phyloP scores from a whole-genome alignment of 2,329 filamentous ascomycete species.

The Sphaerostilbella broomeana region DNA sequence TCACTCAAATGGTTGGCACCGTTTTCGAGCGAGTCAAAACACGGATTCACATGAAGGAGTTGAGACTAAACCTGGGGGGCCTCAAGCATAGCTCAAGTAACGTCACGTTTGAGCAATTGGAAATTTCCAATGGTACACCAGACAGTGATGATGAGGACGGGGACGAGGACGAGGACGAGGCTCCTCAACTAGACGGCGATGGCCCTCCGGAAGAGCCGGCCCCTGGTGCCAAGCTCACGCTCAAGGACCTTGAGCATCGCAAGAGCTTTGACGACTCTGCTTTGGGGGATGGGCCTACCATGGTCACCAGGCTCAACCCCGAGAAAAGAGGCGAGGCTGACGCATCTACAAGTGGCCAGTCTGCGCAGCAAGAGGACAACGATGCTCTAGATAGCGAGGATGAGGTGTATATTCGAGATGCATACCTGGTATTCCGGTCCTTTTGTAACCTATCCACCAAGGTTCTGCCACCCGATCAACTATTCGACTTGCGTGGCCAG shows the following conservation, averaged over 20 bases:
- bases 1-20: slow-evolving; percentile 97
- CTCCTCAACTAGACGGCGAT: slow-evolving; percentile 25
- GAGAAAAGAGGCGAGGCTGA: slow-evolving; percentile 32
- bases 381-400: slow-evolving; percentile 68
- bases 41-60: slow-evolving; percentile 79
- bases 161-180: slow-evolving; percentile 27
- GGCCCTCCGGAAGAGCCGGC: slow-evolving; percentile 24
- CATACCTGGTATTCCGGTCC: slow-evolving; percentile 92
- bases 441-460: slow-evolving; percentile 98
- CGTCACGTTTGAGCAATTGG: slow-evolving; percentile 43
- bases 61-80: slow-evolving; percentile 53
- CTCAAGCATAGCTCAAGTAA: slow-evolving; percentile 48
- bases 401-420: slow-evolving; percentile 94
- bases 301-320: slow-evolving; percentile 56
- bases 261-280: slow-evolving; percentile 65
- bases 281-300: slow-evolving; percentile 59
- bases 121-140: slow-evolving; percentile 29
- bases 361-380: slow-evolving; percentile 47
- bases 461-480: slow-evolving; percentile 77
- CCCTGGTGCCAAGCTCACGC: slow-evolving; percentile 50
- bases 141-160: slow-evolving; percentile 32
- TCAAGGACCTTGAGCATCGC: slow-evolving; percentile 60
- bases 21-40: slow-evolving; percentile 93
- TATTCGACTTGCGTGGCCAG: slow-evolving; percentile 86
- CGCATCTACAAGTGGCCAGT: slow-evolving; percentile 46